A percentile compares a stretch with the other conserved stretches of the same genome.
These are phyloP conservation scores for Combretum micranthum DNA, from an alignment of 345 rosid species.

Conservation along the genomic window DNA sequence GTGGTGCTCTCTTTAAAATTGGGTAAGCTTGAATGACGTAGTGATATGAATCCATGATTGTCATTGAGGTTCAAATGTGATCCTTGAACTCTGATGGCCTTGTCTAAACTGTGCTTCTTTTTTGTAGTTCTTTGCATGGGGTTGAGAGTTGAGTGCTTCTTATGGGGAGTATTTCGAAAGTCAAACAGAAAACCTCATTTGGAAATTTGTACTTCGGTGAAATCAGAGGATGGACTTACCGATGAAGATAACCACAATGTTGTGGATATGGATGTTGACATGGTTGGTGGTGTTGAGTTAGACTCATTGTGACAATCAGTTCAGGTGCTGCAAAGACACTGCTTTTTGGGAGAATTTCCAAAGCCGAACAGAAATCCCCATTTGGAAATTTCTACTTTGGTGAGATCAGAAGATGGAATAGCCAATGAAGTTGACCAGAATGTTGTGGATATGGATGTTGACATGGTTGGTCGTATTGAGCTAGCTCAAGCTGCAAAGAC, in stretches of 20 bases:
- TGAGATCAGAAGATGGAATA: conserved; percentile 3
- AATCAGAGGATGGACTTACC: conserved; percentile 1
- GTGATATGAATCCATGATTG: no score
- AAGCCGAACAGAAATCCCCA: conserved; percentile 7
- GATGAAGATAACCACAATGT: conserved; percentile 3
- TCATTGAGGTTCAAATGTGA: background rate
- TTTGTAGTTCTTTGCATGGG: conserved; percentile 20
- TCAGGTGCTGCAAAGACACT: background rate
- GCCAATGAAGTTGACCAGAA: conserved; percentile 1
- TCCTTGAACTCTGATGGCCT: background rate
- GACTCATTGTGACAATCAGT: conserved; percentile 13
- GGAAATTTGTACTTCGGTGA: conserved; percentile 2
- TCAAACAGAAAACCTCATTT: conserved; percentile 10
- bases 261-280: conserved; percentile 29
- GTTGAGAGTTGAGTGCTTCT: conserved; percentile 14
- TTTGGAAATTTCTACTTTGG: conserved; percentile 3
- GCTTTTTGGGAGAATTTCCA: conserved; percentile 37
- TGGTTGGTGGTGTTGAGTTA: conserved; percentile 25
- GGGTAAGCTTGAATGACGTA: no score
- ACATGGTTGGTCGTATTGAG: conserved; percentile 31
- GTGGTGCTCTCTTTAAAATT: no score
- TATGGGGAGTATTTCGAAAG: conserved; percentile 33
- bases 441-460: conserved; percentile 24
- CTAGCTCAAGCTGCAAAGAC: background rate
- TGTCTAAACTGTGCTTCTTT: conserved; percentile 1